phyloP scores from a whole-genome alignment of 257 asterid species.

The Solanum pennellii region DNA sequence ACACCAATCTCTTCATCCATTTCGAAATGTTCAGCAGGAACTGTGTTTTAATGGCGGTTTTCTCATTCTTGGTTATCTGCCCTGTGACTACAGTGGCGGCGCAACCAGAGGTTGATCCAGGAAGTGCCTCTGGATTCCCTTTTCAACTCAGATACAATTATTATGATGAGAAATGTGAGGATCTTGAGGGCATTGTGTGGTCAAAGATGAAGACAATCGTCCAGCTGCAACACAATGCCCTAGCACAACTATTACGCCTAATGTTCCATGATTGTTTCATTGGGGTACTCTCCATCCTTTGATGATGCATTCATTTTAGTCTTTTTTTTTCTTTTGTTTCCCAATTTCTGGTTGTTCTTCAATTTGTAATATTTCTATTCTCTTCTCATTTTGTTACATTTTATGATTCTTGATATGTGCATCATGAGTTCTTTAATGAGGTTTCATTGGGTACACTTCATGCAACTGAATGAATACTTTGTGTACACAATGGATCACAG shows the following conservation, averaged over 20 bases:
- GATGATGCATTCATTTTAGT: neutral
- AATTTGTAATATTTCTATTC: neutral
- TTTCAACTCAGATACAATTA: neutral
- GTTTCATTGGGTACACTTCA: neutral
- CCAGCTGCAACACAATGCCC: neutral
- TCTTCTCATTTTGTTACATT: neutral
- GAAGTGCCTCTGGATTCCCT: neutral
- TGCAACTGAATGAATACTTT: neutral
- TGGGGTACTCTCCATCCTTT: neutral
- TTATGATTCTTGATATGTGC: neutral
- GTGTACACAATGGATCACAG: neutral
- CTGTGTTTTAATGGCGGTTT: neutral
- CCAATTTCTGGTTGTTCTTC: neutral
- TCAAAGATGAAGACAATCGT: neutral
- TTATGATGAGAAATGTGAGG: neutral
- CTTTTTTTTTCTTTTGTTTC: neutral
- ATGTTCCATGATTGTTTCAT: conserved; percentile 29
- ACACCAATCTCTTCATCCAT: neutral
- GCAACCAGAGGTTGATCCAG: neutral
- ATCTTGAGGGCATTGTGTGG: neutral
- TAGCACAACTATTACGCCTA: conserved; percentile 22
- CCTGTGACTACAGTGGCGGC: neutral
- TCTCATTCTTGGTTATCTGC: neutral
- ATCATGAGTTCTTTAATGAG: neutral
- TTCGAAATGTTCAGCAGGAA: neutral